phyloP scores from a whole-genome alignment of 768 basidiomycete species.

The Phylloporus sp. region DNA sequence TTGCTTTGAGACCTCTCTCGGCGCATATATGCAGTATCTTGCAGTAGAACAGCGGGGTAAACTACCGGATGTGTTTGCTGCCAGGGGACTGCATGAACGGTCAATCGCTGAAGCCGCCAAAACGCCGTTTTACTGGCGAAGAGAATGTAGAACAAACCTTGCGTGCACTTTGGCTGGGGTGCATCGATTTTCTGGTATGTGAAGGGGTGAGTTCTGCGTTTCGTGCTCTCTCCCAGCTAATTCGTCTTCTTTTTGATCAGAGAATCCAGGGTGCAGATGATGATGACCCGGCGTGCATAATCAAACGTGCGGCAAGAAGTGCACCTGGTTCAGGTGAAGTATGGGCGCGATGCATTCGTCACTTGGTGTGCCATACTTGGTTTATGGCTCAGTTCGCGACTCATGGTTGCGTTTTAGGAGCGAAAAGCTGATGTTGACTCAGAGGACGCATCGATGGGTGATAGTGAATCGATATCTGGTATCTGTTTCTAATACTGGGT shows the following conservation, averaged over 20 bases:
- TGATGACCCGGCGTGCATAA: slow-evolving; percentile 39
- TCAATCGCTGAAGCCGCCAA: slow-evolving; percentile 72
- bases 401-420: slow-evolving; percentile 16
- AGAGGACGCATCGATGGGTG: slow-evolving; percentile 19
- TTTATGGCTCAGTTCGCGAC: not conserved
- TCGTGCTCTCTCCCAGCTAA: not conserved
- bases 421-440: slow-evolving; percentile 5
- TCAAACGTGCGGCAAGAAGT: slow-evolving; percentile 63
- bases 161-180: slow-evolving; percentile 68
- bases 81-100: slow-evolving; percentile 65
- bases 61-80: slow-evolving; percentile 53
- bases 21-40: slow-evolving; percentile 61
- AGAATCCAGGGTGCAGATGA: slow-evolving; percentile 39
- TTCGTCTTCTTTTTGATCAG: not conserved
- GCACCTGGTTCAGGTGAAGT: slow-evolving; percentile 74
- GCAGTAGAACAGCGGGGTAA: slow-evolving; percentile 58
- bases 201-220: not conserved
- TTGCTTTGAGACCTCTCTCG: slow-evolving; percentile 39
- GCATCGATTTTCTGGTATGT: slow-evolving; percentile 66
- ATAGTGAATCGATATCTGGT: slow-evolving; percentile 27
- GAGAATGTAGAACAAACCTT: slow-evolving; percentile 54
- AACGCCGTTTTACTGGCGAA: slow-evolving; percentile 51
- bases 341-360: slow-evolving; percentile 75
- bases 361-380: slow-evolving; percentile 45
- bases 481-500: not conserved